A percentile compares a stretch with the other conserved stretches of the same genome.
phyloP scores from a whole-genome alignment of 2,329 filamentous ascomycete genomes.

The Epichloe festucae region DNA sequence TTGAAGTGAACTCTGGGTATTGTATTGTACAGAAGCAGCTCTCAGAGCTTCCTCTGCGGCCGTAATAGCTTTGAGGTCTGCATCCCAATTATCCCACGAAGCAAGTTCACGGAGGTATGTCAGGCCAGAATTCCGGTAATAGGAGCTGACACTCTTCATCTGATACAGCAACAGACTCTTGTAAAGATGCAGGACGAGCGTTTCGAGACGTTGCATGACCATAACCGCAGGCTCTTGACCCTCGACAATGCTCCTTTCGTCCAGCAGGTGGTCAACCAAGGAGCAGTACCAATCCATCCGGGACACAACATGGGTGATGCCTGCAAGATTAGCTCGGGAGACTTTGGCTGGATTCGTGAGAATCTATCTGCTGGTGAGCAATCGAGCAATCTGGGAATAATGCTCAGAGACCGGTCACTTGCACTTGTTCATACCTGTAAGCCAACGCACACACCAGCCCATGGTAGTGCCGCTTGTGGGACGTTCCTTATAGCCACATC shows the following conservation, averaged over 20 bases:
- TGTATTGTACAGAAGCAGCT: slow-evolving; percentile 7
- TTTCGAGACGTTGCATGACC: slow-evolving; percentile 5
- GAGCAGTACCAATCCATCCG: slow-evolving; percentile 8
- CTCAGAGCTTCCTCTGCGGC: slow-evolving; percentile 6
- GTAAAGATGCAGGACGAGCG: slow-evolving; percentile 6
- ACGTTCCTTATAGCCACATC: slow-evolving; percentile 7
- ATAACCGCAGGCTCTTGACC: slow-evolving; percentile 3
- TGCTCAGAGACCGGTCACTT: neutral
- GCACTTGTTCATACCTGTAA: slow-evolving; percentile 3
- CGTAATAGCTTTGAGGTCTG: slow-evolving; percentile 4
- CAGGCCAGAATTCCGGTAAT: slow-evolving; percentile 6
- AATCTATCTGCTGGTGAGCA: slow-evolving; percentile 3
- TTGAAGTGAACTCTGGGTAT: slow-evolving; percentile 6
- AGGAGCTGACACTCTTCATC: slow-evolving; percentile 8
- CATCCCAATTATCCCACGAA: slow-evolving; percentile 5
- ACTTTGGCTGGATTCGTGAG: slow-evolving; percentile 7
- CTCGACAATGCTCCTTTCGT: slow-evolving; percentile 6
- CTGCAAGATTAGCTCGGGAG: slow-evolving; percentile 5
- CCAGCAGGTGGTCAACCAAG: slow-evolving; percentile 6
- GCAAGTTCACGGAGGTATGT: slow-evolving; percentile 7
- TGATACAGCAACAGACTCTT: slow-evolving; percentile 7
- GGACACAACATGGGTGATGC: slow-evolving; percentile 7
- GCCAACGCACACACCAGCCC: slow-evolving; percentile 8
- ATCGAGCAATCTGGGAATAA: neutral
- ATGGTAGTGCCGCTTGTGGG: slow-evolving; percentile 7